phyloP scores from a whole-genome alignment of 768 basidiomycete species.

The Naganishia vishniacii region DNA sequence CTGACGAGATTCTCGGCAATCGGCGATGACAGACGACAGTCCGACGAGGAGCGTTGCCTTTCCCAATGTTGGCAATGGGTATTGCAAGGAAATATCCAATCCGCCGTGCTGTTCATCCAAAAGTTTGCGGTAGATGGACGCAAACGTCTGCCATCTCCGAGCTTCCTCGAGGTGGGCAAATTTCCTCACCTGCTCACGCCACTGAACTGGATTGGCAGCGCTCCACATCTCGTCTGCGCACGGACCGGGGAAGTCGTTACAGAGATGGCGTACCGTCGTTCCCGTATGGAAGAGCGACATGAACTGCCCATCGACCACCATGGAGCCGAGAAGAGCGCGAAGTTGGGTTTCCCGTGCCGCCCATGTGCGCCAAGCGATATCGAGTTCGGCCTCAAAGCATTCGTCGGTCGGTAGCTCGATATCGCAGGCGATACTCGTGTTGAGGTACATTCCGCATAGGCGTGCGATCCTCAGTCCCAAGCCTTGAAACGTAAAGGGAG shows the following conservation, averaged over 20 bases:
- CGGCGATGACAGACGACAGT: conserved; percentile 12
- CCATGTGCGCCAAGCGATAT: conserved; percentile 24
- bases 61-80: conserved; percentile 11
- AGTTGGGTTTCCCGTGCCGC: conserved; percentile 25
- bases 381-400: conserved; percentile 24
- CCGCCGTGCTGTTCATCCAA: conserved; percentile 18
- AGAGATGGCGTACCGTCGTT: conserved; percentile 19
- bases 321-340: conserved; percentile 16
- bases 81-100: conserved; percentile 5
- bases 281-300: conserved; percentile 16
- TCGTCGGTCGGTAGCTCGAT: conserved; percentile 19
- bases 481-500: conserved; percentile 22
- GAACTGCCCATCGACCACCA: conserved; percentile 26
- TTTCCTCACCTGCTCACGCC: conserved; percentile 14
- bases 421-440: conserved; percentile 17
- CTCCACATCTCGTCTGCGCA: conserved; percentile 16
- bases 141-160: conserved; percentile 2
- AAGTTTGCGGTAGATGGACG: conserved; percentile 15
- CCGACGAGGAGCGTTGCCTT: conserved; percentile 18
- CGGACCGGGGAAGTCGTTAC: conserved; percentile 17
- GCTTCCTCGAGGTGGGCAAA: neutral
- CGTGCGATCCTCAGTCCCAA: conserved; percentile 21
- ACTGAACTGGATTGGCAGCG: conserved; percentile 14
- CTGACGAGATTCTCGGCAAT: conserved; percentile 16
- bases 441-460: conserved; percentile 15